Percentiles rank a stretch among this genome's conserved stretches.
phyloP scores from a whole-genome alignment of 2,329 filamentous ascomycete species.

The Chaetomium sp. region DNA sequence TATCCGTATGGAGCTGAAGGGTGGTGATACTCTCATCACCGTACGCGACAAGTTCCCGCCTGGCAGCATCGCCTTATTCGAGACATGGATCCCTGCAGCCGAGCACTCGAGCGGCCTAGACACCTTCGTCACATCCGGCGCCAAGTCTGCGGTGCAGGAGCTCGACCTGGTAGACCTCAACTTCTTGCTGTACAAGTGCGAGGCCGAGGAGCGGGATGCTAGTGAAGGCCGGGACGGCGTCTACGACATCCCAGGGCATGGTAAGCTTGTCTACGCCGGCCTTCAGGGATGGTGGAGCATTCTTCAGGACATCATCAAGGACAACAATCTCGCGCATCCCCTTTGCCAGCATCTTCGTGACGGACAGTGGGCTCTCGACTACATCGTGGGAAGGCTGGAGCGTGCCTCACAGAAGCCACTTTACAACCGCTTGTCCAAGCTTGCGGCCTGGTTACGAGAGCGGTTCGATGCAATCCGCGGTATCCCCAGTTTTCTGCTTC shows the following conservation, averaged over 20 bases:
- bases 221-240: conserved; percentile 82
- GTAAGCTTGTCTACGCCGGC: conserved; percentile 87
- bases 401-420: conserved; percentile 65
- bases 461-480: conserved; percentile 83
- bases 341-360: conserved; percentile 90
- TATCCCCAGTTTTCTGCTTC: conserved; percentile 85
- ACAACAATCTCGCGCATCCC: conserved; percentile 91
- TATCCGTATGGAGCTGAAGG: conserved; percentile 70
- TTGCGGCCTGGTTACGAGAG: conserved; percentile 77
- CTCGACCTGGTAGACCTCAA: conserved; percentile 83
- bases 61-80: conserved; percentile 91
- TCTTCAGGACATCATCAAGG: conserved; percentile 76
- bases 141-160: conserved; percentile 73
- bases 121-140: conserved; percentile 81
- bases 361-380: conserved; percentile 91
- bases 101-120: conserved; percentile 84
- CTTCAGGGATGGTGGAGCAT: conserved; percentile 99
- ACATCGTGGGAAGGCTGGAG: conserved; percentile 77
- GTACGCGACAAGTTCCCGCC: conserved; percentile 85
- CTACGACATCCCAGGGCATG: conserved; percentile 82
- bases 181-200: conserved; percentile 86
- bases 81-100: conserved; percentile 90
- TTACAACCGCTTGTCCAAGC: conserved; percentile 63
- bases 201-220: conserved; percentile 80
- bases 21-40: conserved; percentile 74